Evolutionary conservation across 805 yeast genomes (phyloP), one percentile per base, ranked within the genome.

Genomic region (Lachancea fermentati): DNA sequence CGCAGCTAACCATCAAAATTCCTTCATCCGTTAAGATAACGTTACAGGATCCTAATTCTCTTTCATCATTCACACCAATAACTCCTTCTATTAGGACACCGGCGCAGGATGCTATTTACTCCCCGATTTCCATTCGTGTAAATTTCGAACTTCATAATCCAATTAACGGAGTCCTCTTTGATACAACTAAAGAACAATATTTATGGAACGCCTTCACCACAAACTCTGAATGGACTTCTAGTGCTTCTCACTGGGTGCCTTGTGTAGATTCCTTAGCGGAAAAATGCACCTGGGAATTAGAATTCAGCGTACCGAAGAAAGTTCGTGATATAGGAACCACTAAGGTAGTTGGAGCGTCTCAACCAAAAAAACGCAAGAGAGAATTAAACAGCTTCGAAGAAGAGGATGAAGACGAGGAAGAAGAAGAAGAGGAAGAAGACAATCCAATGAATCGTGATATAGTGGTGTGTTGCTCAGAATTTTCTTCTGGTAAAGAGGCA

Each of bases 241-340:
- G 93, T 12, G 85, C 97, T 0, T 85, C 96, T 2, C 82, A 88
- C n/a, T 93, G 99, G 99, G 84, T 93, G 36, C 99, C 99, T 0
- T 93, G 98, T 57, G 73, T 93, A 4, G 97, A 93, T 48, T 85
- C 82, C 33, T 60, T 88, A 24, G 82, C 89, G 75, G 96, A 88
- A 51, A 76, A 86, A 46, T 82, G 85, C 32, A 83, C 96, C 1
- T 93, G 97, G 97, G 88, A 88, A 47, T 58, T 93, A 7, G 95
- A 86, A 55, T 68, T 93, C n/a, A 77, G 81, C 45, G 79, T 87
- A 2, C 96, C 97, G 0, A 75, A 85, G 51, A 80, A 91, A 0
- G 71, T 89, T 1, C 76, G 77, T 29, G 89, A 85, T 56, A 76
- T 89, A 24, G 82, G 69, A 3, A 51, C 57, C 1, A 46, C 66